These are phyloP conservation scores for Ophiostoma ulmi DNA, from an alignment of 2,329 filamentous ascomycete species.

Conservation along the genomic window DNA sequence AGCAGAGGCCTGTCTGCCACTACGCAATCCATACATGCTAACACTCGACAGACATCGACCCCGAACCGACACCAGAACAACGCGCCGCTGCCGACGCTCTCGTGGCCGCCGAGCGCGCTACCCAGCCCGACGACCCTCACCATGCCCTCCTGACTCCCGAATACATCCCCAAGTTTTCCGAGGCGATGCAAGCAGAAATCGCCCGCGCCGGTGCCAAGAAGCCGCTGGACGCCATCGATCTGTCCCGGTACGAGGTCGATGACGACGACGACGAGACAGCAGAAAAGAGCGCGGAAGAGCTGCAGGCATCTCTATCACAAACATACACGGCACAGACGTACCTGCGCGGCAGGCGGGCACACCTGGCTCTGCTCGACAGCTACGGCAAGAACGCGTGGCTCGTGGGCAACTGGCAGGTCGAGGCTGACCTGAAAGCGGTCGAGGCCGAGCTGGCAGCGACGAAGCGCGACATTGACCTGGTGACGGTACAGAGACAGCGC, in stretches of 20 bases:
- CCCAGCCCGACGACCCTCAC: slow-evolving; percentile 38
- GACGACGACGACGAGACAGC: slow-evolving; percentile 40
- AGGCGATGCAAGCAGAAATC: slow-evolving; percentile 63
- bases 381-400: slow-evolving; percentile 91
- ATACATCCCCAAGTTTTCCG: slow-evolving; percentile 54
- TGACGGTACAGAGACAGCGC: slow-evolving; percentile 64
- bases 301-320: slow-evolving; percentile 48
- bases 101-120: slow-evolving; percentile 60
- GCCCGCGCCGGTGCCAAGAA: slow-evolving; percentile 52
- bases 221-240: slow-evolving; percentile 60
- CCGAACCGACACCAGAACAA: slow-evolving; percentile 57
- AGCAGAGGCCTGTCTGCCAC: slow-evolving; percentile 29
- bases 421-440: slow-evolving; percentile 61
- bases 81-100: slow-evolving; percentile 64
- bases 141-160: slow-evolving; percentile 56
- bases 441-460: slow-evolving; percentile 69
- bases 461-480: slow-evolving; percentile 64
- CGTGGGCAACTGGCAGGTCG: slow-evolving; percentile 73
- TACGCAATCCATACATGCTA: slow-evolving; percentile 26
- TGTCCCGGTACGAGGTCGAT: slow-evolving; percentile 75
- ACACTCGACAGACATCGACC: slow-evolving; percentile 66
- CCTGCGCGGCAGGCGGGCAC: slow-evolving; percentile 46
- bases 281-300: neutral
- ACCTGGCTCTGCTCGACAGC: slow-evolving; percentile 68
- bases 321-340: slow-evolving; percentile 50